phyloP scores from a whole-genome alignment of 2,329 filamentous ascomycete genomes.

The Cryoendolithus antarcticus region DNA sequence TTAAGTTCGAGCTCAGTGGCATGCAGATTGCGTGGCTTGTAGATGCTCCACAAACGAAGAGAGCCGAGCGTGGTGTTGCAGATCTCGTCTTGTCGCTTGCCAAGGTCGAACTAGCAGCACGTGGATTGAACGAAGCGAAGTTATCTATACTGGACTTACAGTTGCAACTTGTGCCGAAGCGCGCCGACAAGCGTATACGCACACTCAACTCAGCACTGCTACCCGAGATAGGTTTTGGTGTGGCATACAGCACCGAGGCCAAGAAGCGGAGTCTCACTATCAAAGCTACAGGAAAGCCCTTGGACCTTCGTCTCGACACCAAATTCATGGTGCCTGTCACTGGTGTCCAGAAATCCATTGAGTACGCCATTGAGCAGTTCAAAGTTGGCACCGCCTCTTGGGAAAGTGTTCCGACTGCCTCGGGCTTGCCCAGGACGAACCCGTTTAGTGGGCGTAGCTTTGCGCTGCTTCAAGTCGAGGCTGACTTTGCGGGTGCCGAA shows the following conservation, averaged over 20 bases:
- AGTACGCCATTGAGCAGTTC: slow-evolving; percentile 63
- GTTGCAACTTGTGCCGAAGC: slow-evolving; percentile 73
- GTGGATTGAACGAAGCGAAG: slow-evolving; percentile 70
- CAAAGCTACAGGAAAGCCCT: slow-evolving; percentile 84
- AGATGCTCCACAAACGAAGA: slow-evolving; percentile 35
- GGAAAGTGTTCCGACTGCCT: slow-evolving; percentile 37
- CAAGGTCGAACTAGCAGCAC: slow-evolving; percentile 71
- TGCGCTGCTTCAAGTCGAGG: slow-evolving; percentile 74
- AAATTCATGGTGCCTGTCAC: slow-evolving; percentile 80
- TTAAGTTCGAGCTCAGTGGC: slow-evolving; percentile 57
- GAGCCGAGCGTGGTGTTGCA: slow-evolving; percentile 36
- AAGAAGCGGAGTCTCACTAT: slow-evolving; percentile 63
- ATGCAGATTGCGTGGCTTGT: slow-evolving; percentile 81
- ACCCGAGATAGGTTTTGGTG: slow-evolving; percentile 86
- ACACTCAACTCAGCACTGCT: slow-evolving; percentile 83
- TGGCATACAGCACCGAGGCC: slow-evolving; percentile 60
- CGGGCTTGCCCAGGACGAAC: slow-evolving; percentile 42
- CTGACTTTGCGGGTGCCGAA: slow-evolving; percentile 87
- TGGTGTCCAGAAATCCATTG: slow-evolving; percentile 68
- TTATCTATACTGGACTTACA: slow-evolving; percentile 78
- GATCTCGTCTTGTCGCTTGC: slow-evolving; percentile 73
- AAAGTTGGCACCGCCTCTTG: slow-evolving; percentile 48
- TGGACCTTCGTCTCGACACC: slow-evolving; percentile 79
- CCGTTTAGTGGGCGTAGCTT: slow-evolving; percentile 68
- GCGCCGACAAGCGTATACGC: slow-evolving; percentile 52